Conservation (phyloP, 106 monocot species). For the Dendrobium nobile region DNA sequence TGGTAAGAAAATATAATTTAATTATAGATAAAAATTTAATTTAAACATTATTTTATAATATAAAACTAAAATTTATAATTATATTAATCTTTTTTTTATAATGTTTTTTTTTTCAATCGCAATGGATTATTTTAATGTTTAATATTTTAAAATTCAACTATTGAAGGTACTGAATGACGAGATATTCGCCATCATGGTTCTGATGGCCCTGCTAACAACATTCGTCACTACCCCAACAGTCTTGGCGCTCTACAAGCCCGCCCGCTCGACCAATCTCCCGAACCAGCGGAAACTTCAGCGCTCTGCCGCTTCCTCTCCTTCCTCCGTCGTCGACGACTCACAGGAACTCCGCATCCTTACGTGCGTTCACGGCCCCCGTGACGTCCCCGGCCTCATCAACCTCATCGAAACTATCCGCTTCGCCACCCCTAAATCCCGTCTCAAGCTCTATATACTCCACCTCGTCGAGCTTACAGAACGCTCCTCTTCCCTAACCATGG, state of each 20-base stretch:
- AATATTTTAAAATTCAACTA: too few species aligned
- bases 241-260: constrained; percentile 33
- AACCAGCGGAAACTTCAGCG: constrained; percentile 21
- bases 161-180: constrained; percentile 27
- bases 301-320: not conserved
- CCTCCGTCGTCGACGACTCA: not conserved
- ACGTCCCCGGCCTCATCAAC: constrained; percentile 34
- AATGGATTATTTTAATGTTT: too few species aligned
- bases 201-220: constrained; percentile 47
- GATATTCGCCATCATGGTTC: constrained; percentile 40
- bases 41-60: too few species aligned
- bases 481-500: constrained; percentile 34
- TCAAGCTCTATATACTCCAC: constrained; percentile 38
- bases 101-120: too few species aligned
- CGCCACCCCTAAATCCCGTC: constrained; percentile 8
- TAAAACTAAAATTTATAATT: too few species aligned
- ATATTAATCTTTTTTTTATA: too few species aligned
- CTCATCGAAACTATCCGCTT: constrained; percentile 25
- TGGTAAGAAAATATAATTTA: too few species aligned
- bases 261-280: constrained; percentile 27
- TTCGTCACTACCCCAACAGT: constrained; percentile 44
- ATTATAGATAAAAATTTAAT: too few species aligned
- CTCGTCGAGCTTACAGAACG: constrained; percentile 44
- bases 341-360: constrained; percentile 36
- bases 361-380: constrained; percentile 31